Evolutionary conservation across 371 early-diverging fungal species (phyloP).

Genomic region (Mortierella sp.): DNA sequence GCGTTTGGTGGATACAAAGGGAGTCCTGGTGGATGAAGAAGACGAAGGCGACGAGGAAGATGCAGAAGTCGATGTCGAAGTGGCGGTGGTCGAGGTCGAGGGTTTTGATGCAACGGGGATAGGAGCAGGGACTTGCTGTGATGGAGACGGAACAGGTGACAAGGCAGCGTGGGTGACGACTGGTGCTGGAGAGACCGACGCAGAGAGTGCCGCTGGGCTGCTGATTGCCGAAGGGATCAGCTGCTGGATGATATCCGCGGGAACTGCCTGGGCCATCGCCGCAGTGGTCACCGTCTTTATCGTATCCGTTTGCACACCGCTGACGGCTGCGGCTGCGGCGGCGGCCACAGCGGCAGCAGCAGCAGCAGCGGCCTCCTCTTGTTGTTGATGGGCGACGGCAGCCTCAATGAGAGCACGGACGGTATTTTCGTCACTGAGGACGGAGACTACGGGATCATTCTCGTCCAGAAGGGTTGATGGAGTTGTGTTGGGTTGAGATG

Average conservation of each 20-base stretch:
- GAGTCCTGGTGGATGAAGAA: constrained; percentile 6
- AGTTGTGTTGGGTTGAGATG: constrained; percentile 5
- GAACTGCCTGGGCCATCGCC: constrained; percentile 11
- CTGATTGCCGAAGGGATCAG: constrained; percentile 15
- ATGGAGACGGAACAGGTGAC: neutral
- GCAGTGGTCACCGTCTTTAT: constrained; percentile 2
- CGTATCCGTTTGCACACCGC: constrained; percentile 5
- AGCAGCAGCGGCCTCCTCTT: constrained; percentile 24
- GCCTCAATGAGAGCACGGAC: constrained; percentile 37
- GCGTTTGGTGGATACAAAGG: constrained; percentile 35
- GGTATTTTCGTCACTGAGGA: constrained; percentile 24
- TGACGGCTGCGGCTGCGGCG: neutral
- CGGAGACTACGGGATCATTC: constrained; percentile 18
- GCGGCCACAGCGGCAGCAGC: constrained; percentile 16
- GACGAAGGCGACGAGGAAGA: constrained; percentile 15
- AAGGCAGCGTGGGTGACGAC: neutral
- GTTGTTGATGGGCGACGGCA: constrained; percentile 36
- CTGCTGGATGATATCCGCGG: constrained; percentile 17
- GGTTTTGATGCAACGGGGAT: neutral
- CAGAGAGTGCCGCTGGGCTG: neutral
- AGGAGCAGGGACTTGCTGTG: neutral
- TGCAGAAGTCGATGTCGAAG: neutral
- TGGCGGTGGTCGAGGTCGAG: neutral
- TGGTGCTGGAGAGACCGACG: neutral
- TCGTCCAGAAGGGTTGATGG: constrained; percentile 4